Evolutionary conservation across 371 early-diverging fungal species (phyloP).

Genomic region (Circinella umbellata): DNA sequence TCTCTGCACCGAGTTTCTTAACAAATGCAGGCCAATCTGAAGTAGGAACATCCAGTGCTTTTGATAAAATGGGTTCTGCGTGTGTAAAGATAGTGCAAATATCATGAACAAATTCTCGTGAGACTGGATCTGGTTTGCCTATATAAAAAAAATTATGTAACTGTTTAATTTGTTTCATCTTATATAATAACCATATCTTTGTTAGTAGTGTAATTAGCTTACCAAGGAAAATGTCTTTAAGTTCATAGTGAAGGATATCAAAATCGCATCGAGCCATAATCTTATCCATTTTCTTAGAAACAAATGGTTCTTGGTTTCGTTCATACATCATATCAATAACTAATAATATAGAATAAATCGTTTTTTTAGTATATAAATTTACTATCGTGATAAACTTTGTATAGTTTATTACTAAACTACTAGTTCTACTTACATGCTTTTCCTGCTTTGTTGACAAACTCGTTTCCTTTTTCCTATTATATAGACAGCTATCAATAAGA

Average conservation of each 20-base stretch:
- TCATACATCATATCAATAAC: conserved; percentile 17
- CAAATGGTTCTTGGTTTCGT: conserved; percentile 15
- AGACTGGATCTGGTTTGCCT: conserved; percentile 4
- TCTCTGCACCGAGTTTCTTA: conserved; percentile 12
- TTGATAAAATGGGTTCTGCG: background rate
- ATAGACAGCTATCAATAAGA: background rate
- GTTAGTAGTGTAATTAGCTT: background rate
- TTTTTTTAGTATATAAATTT: background rate
- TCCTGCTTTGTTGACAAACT: conserved; percentile 29
- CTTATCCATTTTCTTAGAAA: conserved; percentile 40
- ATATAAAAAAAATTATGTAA: background rate
- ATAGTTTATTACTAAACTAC: background rate
- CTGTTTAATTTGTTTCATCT: background rate
- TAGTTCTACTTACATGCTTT: conserved; percentile 29
- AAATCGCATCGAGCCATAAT: conserved; percentile 34
- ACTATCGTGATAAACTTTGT: too few species aligned
- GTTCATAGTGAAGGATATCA: conserved; percentile 31
- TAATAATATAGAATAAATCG: background rate
- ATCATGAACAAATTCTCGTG: conserved; percentile 11
- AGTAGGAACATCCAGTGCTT: conserved; percentile 12
- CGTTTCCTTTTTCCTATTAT: conserved; percentile 29
- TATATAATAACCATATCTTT: too few species aligned
- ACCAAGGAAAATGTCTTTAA: conserved; percentile 24
- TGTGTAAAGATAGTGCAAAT: background rate
- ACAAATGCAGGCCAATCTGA: conserved; percentile 27